Conservation (phyloP, 306 rosid species). For the Trifolium subterraneum region DNA sequence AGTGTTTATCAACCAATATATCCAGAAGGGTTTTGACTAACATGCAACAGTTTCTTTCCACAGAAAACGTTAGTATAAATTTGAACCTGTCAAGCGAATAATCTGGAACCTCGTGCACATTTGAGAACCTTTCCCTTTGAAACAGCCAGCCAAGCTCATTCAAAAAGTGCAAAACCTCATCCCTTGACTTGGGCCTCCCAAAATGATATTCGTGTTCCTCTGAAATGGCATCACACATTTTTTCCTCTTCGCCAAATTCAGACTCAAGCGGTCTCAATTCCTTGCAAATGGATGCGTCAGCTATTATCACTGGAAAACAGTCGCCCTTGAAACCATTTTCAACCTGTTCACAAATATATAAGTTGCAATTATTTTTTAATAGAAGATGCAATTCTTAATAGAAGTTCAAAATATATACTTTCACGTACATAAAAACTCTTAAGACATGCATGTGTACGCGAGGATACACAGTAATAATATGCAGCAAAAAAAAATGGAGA, state of each 20-base stretch:
- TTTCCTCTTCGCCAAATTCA: slow-evolving; percentile 57
- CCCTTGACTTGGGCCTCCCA: slow-evolving; percentile 67
- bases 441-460: slow-evolving; percentile 2
- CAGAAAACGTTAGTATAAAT: slow-evolving; percentile 76
- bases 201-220: slow-evolving; percentile 55
- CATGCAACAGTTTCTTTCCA: slow-evolving; percentile 72
- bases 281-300: slow-evolving; percentile 75
- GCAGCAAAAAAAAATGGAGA: slow-evolving; percentile 7
- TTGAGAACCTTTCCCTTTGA: slow-evolving; percentile 62
- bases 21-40: slow-evolving; percentile 76
- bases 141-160: slow-evolving; percentile 97
- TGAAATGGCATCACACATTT: slow-evolving; percentile 53
- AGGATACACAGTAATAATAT: slow-evolving; percentile 1
- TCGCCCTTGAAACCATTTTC: slow-evolving; percentile 88
- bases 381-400: background rate
- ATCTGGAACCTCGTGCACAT: slow-evolving; percentile 51
- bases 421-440: slow-evolving; percentile 2
- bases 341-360: slow-evolving; percentile 60
- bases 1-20: slow-evolving; percentile 61
- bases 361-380: background rate
- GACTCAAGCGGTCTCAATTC: slow-evolving; percentile 79
- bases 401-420: background rate
- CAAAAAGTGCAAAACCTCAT: slow-evolving; percentile 75
- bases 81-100: slow-evolving; percentile 73
- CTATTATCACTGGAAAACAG: slow-evolving; percentile 85